Evolutionary conservation across 345 rosid species (phyloP).

Genomic region (Atalantia buxifolia): DNA sequence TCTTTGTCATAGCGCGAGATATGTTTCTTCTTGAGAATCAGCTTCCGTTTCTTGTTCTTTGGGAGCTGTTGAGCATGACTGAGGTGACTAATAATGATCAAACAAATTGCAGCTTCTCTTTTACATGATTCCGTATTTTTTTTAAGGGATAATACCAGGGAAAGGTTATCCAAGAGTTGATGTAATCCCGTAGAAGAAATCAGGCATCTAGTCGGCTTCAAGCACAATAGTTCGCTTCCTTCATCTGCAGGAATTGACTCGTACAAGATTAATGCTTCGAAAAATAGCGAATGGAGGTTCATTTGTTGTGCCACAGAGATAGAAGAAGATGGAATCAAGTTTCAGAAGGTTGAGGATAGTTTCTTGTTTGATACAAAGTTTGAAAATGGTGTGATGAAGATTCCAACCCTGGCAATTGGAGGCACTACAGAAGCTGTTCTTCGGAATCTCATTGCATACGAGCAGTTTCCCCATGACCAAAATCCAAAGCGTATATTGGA

Average conservation of each 20-base stretch:
- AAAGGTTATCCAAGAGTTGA: not conserved
- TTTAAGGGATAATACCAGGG: no score
- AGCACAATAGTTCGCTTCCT: not conserved
- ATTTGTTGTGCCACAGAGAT: slow-evolving; percentile 13
- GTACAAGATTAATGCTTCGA: not conserved
- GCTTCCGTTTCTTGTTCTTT: slow-evolving; percentile 9
- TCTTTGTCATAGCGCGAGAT: not conserved
- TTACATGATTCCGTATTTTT: not conserved
- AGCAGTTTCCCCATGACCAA: not conserved
- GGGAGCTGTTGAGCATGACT: slow-evolving; percentile 2
- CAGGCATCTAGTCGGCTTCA: not conserved
- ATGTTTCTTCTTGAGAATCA: slow-evolving; percentile 11
- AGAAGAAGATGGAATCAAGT: slow-evolving; percentile 17
- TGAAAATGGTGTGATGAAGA: slow-evolving; percentile 5
- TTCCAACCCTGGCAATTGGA: slow-evolving; percentile 1
- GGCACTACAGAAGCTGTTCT: not conserved
- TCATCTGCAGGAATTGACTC: not conserved
- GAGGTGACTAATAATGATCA: not conserved
- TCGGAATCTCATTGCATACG: slow-evolving; percentile 6
- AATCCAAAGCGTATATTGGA: not conserved
- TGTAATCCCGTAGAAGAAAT: not conserved
- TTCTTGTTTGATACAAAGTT: slow-evolving; percentile 2
- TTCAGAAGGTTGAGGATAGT: not conserved
- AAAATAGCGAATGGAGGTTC: no score
- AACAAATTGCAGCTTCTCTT: not conserved